Conservation (phyloP, 805 yeast species). For the Sugiyamaella lignohabitans region DNA sequence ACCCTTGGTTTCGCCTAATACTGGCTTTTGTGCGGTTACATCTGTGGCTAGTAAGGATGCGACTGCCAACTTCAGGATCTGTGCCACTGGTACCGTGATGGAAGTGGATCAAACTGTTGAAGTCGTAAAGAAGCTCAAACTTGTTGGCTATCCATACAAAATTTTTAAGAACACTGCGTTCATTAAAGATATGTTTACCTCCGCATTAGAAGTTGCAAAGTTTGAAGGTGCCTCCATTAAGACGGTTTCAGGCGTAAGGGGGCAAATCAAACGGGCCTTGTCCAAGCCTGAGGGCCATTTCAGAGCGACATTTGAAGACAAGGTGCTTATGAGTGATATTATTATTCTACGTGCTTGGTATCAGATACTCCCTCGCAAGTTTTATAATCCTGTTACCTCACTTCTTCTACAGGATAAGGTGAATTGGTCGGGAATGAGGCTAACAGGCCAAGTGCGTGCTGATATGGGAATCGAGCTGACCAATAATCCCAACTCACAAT, state of each 20-base stretch:
- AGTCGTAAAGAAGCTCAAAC: conserved; percentile 89
- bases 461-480: conserved; percentile 63
- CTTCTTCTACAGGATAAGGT: conserved; percentile 66
- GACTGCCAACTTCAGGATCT: conserved; percentile 85
- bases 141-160: conserved; percentile 92
- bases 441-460: conserved; percentile 90
- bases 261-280: conserved; percentile 93
- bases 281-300: conserved; percentile 92
- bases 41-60: conserved; percentile 77
- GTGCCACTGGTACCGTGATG: conserved; percentile 94
- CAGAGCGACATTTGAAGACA: conserved; percentile 97
- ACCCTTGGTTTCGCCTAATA: conserved; percentile 94
- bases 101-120: conserved; percentile 85
- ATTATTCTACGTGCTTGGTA: conserved; percentile 93
- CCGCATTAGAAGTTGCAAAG: conserved; percentile 90
- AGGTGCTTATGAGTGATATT: conserved; percentile 75
- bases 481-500: conserved; percentile 43
- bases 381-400: conserved; percentile 95
- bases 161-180: conserved; percentile 94
- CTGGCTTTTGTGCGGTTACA: conserved; percentile 94
- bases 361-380: conserved; percentile 83
- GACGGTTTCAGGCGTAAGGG: conserved; percentile 95
- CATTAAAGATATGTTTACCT: conserved; percentile 91
- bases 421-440: conserved; percentile 94
- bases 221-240: conserved; percentile 97